Percentiles rank a stretch among this genome's conserved stretches.
Evolutionary conservation across 495 filamentous ascomycete genomes (phyloP).

Genomic region (Penicillium nucicola): DNA sequence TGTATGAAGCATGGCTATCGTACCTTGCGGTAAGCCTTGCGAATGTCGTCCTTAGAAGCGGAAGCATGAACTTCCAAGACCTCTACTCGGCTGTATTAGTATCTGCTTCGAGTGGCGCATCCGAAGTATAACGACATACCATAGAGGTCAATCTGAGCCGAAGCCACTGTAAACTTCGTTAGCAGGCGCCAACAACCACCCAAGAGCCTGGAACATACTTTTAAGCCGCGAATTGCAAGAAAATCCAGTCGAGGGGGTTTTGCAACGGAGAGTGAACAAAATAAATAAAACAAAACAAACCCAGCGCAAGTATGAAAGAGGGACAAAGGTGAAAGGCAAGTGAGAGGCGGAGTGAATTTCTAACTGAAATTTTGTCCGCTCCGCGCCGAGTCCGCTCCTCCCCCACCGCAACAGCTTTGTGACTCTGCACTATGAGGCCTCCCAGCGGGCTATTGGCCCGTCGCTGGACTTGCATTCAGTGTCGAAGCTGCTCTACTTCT

Average conservation of each 20-base stretch:
- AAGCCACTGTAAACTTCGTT: conserved; percentile 33
- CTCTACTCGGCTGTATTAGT: conserved; percentile 45
- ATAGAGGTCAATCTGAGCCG: conserved; percentile 43
- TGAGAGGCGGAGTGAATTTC: conserved; percentile 13
- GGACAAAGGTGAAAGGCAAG: background rate
- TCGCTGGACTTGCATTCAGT: conserved; percentile 42
- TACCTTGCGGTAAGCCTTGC: conserved; percentile 97
- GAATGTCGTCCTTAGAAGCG: conserved; percentile 81
- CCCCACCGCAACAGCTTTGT: conserved; percentile 11
- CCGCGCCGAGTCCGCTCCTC: conserved; percentile 30
- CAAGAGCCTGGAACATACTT: background rate
- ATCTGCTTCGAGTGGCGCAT: background rate
- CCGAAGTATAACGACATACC: conserved; percentile 24
- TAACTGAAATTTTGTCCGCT: conserved; percentile 24
- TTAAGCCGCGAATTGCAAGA: background rate
- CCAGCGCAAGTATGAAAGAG: background rate
- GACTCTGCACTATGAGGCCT: background rate
- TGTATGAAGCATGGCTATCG: background rate
- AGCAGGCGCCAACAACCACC: conserved; percentile 9
- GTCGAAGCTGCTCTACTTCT: conserved; percentile 34
- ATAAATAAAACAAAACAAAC: background rate
- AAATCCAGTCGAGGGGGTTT: background rate
- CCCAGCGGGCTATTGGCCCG: conserved; percentile 27
- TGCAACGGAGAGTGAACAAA: no score
- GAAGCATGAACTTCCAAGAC: conserved; percentile 69